Evolutionary conservation across 805 yeast genomes (phyloP), one percentile per base, ranked within the genome.

Genomic region (Starmerella asiatica): DNA sequence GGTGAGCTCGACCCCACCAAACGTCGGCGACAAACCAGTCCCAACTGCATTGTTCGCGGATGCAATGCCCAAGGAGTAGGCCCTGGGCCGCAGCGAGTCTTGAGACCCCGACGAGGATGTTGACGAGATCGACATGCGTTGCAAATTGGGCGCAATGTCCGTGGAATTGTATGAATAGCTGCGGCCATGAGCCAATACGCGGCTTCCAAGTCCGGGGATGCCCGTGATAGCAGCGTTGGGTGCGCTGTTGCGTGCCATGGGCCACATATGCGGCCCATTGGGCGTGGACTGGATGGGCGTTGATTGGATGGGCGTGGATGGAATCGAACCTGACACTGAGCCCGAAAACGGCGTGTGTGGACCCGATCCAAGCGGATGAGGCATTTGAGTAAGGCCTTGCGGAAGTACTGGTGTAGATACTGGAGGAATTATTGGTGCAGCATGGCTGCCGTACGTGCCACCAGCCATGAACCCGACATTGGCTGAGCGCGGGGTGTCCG

Each of bases 141-240:
- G 26, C 31, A 44, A 5, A 5, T 37, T 23, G 3, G 39, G 24
- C 17, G 37, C 43, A 5, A 29, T 21, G 15, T 46, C 45, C 1
- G 27, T 23, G 4, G 41, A 32, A 18, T 39, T 40, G 34, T 46
- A 40, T 17, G 49, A 46, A 29, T 43, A 37, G 34, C 49, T 46
- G 19, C 49, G 39, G 1, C 33, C 11, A 21, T 46, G 49, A 3
- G 42, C 39, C 9, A 17, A 11, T 2, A 37, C 29, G 7, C 34
- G 5, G 12, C 36, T 30, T 34, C 21, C 34, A n/a, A 18, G 32
- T n/a, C n/a, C n/a, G n/a, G n/a, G 9, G 11, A 7, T 23, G 26
- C 26, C 26, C 5, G 32, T 12, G 4, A n/a, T 21, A 15, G 24
- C 4, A 28, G 19, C 21, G 20, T 18, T 21, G 18, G 23, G 7